Evolutionary conservation across 2,329 filamentous ascomycete species (phyloP).

Genomic region (Cercospora sp.): DNA sequence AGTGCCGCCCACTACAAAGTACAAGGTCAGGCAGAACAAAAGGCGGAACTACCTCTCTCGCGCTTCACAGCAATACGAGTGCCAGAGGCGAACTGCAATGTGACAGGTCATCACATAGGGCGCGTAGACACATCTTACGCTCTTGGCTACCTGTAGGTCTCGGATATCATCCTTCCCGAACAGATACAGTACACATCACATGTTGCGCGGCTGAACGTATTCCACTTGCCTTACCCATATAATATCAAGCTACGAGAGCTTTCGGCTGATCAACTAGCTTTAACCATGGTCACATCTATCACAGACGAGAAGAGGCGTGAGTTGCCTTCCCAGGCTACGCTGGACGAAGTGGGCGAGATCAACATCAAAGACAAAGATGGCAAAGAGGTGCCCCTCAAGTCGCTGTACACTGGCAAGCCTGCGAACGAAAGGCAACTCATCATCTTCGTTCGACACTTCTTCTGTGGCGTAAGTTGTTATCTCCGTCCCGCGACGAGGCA

Average conservation of each 20-base stretch:
- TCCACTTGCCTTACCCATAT: not conserved
- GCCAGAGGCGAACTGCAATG: not conserved
- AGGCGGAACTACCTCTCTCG: not conserved
- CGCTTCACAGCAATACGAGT: not conserved
- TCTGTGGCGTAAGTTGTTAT: constrained; percentile 39
- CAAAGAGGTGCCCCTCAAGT: constrained; percentile 31
- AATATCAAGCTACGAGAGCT: not conserved
- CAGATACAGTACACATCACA: not conserved
- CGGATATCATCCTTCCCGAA: not conserved
- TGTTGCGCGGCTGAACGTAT: not conserved
- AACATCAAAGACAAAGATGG: constrained; percentile 32
- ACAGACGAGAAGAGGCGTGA: constrained; percentile 19
- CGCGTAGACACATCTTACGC: not conserved
- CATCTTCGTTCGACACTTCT: constrained; percentile 45
- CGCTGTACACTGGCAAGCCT: constrained; percentile 29
- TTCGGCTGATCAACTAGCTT: not conserved
- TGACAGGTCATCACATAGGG: not conserved
- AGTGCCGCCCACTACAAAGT: not conserved
- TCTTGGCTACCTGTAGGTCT: not conserved
- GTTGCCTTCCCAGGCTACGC: constrained; percentile 22
- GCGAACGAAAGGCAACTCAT: constrained; percentile 34
- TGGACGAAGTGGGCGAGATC: constrained; percentile 29
- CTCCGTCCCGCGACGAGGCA: not conserved
- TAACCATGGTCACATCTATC: constrained; percentile 19
- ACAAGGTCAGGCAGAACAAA: not conserved